phyloP scores from a whole-genome alignment of 768 basidiomycete species.

The Suillus paluster region DNA sequence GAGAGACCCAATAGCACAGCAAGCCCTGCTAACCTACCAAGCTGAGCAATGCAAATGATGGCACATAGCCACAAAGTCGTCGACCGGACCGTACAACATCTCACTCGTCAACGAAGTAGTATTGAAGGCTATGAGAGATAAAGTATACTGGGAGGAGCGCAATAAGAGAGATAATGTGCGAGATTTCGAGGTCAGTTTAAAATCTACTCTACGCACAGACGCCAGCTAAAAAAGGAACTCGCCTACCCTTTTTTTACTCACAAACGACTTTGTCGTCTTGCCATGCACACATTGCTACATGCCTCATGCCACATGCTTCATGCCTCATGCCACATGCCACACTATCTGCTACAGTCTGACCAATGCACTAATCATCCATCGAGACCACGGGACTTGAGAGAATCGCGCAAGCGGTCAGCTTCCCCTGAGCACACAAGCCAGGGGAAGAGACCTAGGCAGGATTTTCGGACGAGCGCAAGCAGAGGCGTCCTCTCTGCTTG shows the following conservation, averaged over 20 bases:
- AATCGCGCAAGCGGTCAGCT: not conserved
- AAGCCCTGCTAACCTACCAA: constrained; percentile 19
- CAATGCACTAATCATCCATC: too few relatives aligned
- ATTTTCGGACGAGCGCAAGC: too few relatives aligned
- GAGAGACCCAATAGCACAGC: constrained; percentile 9
- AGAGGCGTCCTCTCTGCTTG: not conserved
- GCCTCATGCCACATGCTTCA: too few relatives aligned
- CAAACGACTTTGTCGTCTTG: too few relatives aligned
- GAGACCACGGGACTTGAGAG: not conserved
- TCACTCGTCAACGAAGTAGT: not conserved
- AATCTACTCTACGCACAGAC: too few relatives aligned
- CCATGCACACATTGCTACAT: too few relatives aligned
- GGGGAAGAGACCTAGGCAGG: not conserved
- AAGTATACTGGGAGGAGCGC: not conserved
- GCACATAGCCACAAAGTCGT: not conserved
- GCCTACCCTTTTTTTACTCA: too few relatives aligned
- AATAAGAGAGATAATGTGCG: not conserved
- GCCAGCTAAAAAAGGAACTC: too few relatives aligned
- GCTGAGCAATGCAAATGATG: constrained; percentile 15
- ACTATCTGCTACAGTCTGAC: too few relatives aligned
- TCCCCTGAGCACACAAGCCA: not conserved
- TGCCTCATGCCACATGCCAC: too few relatives aligned
- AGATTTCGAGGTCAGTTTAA: too few relatives aligned
- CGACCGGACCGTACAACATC: not conserved
- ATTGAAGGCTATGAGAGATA: not conserved